Evolutionary conservation across 768 basidiomycete species (phyloP).

Genomic region (Boletus sp.): DNA sequence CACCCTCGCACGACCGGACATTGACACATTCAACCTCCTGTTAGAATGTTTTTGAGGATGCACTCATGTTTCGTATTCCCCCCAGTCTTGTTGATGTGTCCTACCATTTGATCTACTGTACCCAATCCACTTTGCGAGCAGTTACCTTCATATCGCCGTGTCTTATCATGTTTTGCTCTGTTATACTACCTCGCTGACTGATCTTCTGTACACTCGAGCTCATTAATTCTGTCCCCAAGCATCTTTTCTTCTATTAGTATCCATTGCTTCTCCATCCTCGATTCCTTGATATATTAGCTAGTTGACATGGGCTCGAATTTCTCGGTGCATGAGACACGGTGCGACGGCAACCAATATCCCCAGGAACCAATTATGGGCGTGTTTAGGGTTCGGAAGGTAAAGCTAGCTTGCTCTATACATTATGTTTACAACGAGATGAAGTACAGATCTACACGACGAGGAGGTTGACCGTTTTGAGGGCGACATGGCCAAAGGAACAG

Average conservation of each 20-base stretch:
- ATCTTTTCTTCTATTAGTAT: neutral
- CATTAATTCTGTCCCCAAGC: slow-evolving; percentile 1
- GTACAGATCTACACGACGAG: neutral
- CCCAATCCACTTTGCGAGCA: slow-evolving; percentile 1
- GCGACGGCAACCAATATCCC: neutral
- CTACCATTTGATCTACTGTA: slow-evolving; percentile 9
- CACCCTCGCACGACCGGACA: slow-evolving; percentile 10
- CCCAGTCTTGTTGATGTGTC: neutral
- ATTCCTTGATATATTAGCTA: slow-evolving; percentile 13
- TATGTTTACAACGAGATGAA: slow-evolving; percentile 4
- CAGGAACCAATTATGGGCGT: neutral
- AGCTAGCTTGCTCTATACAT: neutral
- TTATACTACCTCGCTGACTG: neutral
- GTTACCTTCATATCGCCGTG: neutral
- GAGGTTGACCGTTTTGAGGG: neutral
- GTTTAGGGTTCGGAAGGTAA: neutral
- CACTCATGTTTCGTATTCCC: neutral
- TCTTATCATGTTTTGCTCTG: slow-evolving; percentile 5
- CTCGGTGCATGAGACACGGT: neutral
- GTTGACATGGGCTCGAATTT: neutral
- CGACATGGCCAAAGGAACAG: neutral
- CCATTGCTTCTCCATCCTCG: neutral
- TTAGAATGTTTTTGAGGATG: slow-evolving; percentile 4
- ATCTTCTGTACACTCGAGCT: neutral
- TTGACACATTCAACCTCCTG: slow-evolving; percentile 4